Conservation (phyloP, 1,284 basidiomycete genomes). For the Violaceomyces palustris region DNA sequence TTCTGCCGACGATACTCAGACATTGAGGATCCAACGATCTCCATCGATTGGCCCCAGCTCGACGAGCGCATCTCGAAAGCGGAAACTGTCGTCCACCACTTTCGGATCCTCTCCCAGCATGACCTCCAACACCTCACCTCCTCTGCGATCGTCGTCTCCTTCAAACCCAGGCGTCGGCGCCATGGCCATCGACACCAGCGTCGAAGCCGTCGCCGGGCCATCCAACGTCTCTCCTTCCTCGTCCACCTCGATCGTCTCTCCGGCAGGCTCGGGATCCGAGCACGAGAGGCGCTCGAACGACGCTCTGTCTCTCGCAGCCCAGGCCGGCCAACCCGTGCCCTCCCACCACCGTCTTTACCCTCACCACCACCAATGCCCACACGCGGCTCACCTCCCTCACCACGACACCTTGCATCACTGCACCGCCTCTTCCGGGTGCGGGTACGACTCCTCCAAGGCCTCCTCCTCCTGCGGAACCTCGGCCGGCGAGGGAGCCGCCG, state of each 20-base stretch:
- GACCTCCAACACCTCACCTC: background rate
- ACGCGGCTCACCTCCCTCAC: too few species aligned
- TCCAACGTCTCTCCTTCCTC: slow-evolving; percentile 7
- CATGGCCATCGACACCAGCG: background rate
- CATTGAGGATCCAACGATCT: slow-evolving; percentile 19
- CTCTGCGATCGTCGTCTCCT: background rate
- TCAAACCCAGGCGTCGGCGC: background rate
- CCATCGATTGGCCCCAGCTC: slow-evolving; percentile 21
- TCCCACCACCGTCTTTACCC: too few species aligned
- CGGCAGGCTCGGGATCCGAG: slow-evolving; percentile 1
- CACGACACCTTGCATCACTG: too few species aligned
- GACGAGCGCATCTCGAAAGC: slow-evolving; percentile 10
- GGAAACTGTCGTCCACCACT: slow-evolving; percentile 28
- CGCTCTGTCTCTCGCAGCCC: too few species aligned
- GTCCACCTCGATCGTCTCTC: slow-evolving; percentile 14
- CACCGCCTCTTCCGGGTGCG: too few species aligned
- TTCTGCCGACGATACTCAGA: slow-evolving; percentile 23
- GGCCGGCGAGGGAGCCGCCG: too few species aligned
- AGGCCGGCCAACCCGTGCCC: too few species aligned
- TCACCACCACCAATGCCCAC: too few species aligned
- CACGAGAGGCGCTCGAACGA: background rate
- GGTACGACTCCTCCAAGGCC: too few species aligned
- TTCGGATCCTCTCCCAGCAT: slow-evolving; percentile 22
- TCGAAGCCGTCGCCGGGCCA: background rate
- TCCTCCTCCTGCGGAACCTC: too few species aligned